Evolutionary conservation across 768 basidiomycete genomes (phyloP), one percentile per base, ranked within the genome.

Genomic region (Boletus coccyginus): DNA sequence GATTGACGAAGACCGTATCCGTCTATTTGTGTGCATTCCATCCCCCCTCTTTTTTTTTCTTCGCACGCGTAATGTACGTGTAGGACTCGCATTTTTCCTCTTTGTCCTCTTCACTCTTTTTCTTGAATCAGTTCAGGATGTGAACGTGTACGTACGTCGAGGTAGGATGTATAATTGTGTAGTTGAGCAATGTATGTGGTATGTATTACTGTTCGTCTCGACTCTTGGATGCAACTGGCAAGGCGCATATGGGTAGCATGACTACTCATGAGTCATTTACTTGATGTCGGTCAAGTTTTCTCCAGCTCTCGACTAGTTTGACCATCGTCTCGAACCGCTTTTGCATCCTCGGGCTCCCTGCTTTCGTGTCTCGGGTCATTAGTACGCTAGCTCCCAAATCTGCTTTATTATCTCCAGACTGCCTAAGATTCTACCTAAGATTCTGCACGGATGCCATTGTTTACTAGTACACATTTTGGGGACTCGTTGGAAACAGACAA

Each of bases 251-350:
- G 4, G 27, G 27, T 27, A 27, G 27, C 27, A 27, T 27, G 27
- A 27, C 19, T 5, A 17, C 21, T 1, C 16, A 17, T 51, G 29
- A 21, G 21, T 31, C 13, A n/a, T 41, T 70, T 51, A 72, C 41
- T 68, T 67, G 29, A 68, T 36, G 10, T 78, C 79, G 2, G 74
- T 61, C 62, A 88, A 59, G 48, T 77, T 74, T 7, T 85, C 84
- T 5, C 86, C 86, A 16, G 59, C 59, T 50, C 59, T 60, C 59
- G 53, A 53, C 56, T 65, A 36, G 67, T 67, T 41, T 27, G 27
- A 27, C 27, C 27, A 27, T 27, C 27, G 27, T 27, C 27, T 27
- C 27, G 3, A 27, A 27, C 27, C 27, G 27, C 27, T 27, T 27
- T 27, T 6, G 27, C 27, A 21, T 21, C 21, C 21, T 21, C 21